Percentiles rank a stretch among this genome's conserved stretches.
Conservation (phyloP, 2,329 filamentous ascomycete genomes). For the Atkinsonella texensis region DNA sequence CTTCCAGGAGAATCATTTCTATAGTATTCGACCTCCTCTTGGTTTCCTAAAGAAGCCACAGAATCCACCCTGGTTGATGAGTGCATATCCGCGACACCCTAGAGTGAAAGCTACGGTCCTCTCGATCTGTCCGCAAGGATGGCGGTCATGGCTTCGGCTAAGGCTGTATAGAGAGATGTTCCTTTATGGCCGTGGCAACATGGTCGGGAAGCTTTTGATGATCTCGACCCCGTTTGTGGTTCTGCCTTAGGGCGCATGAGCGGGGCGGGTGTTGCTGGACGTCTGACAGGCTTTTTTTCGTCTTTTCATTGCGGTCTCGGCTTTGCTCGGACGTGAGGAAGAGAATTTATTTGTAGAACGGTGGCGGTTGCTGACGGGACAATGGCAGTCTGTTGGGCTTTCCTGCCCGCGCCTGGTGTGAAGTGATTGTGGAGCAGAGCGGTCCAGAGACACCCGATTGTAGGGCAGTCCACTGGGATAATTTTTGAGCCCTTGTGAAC, state of each 20-base stretch:
- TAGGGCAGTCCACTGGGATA: too few species aligned
- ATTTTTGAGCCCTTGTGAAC: too few species aligned
- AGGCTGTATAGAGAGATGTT: constrained; percentile 64
- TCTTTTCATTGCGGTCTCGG: constrained; percentile 45
- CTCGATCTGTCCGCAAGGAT: constrained; percentile 50
- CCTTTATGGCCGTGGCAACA: constrained; percentile 6
- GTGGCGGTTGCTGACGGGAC: too few species aligned
- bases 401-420: too few species aligned
- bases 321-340: constrained; percentile 40
- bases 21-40: constrained; percentile 91
- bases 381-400: too few species aligned
- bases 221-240: constrained; percentile 69
- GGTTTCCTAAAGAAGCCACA: constrained; percentile 88
- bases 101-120: constrained; percentile 66
- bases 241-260: constrained; percentile 63
- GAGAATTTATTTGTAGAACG: constrained; percentile 15
- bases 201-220: constrained; percentile 45
- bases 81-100: constrained; percentile 70
- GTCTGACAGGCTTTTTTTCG: constrained; percentile 66
- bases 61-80: constrained; percentile 95
- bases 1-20: constrained; percentile 79
- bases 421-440: too few species aligned
- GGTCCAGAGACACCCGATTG: too few species aligned
- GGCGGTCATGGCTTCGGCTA: constrained; percentile 30
- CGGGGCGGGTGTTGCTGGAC: constrained; percentile 76